Percentiles rank a stretch among this genome's conserved stretches.
phyloP scores from a whole-genome alignment of 331 rosid species.

The Rhamnella rubrinervis region DNA sequence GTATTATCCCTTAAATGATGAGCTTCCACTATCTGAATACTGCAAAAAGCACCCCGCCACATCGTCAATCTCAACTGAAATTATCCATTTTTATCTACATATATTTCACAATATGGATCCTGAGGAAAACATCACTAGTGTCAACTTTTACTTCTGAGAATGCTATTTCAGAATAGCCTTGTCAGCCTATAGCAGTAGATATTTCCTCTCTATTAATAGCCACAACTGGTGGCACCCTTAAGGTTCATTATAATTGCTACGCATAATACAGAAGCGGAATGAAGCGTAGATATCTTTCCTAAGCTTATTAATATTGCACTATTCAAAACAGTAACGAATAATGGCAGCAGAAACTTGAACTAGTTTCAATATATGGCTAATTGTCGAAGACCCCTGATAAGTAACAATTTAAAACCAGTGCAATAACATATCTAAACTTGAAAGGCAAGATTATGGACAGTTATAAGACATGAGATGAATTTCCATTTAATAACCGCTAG shows the following conservation, averaged over 20 bases:
- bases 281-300: conserved; percentile 1
- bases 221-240: background rate
- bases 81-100: background rate
- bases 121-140: too few species aligned
- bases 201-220: background rate
- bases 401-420: background rate
- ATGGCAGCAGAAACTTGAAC: background rate
- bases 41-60: background rate
- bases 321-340: background rate
- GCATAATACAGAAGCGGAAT: conserved; percentile 4
- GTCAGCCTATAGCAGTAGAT: background rate
- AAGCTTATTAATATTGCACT: background rate
- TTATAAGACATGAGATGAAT: background rate
- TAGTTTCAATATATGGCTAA: background rate
- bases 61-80: background rate
- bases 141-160: background rate
- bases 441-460: conserved; percentile 7
- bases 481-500: background rate
- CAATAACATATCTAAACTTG: background rate
- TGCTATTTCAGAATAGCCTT: background rate
- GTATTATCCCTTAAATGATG: background rate
- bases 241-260: background rate
- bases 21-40: background rate
- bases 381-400: background rate
- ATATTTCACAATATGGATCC: background rate